Evolutionary conservation across 495 filamentous ascomycete species (phyloP).

Genomic region (Penicillium manginii): DNA sequence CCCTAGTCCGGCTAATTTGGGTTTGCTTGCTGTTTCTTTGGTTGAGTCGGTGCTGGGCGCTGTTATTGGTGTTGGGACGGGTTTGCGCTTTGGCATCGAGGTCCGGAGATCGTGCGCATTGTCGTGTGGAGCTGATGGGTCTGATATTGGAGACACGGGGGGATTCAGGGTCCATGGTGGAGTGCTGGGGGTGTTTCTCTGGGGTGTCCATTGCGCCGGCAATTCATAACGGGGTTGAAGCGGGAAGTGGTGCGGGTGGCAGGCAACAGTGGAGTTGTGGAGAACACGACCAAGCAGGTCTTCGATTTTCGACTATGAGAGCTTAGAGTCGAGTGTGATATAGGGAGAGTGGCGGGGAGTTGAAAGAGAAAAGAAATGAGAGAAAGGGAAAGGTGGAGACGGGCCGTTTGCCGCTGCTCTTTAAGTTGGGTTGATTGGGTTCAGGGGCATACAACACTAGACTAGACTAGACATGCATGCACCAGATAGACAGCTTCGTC

Average conservation of each 20-base stretch:
- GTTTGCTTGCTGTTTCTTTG: neutral
- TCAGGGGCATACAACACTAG: no score
- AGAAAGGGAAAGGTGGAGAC: no score
- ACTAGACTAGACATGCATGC: no score
- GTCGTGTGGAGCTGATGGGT: neutral
- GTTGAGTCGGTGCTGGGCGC: constrained; percentile 3
- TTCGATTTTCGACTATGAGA: no score
- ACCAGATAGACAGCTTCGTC: no score
- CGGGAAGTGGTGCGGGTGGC: neutral
- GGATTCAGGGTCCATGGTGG: neutral
- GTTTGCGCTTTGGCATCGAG: constrained; percentile 31
- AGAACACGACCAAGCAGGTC: no score
- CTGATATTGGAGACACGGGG: neutral
- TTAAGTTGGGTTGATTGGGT: no score
- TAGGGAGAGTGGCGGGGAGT: no score
- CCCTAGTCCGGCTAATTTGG: neutral
- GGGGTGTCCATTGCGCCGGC: neutral
- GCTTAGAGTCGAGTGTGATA: no score
- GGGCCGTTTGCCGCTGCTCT: no score
- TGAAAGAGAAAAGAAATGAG: no score
- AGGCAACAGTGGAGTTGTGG: no score
- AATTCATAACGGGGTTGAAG: neutral
- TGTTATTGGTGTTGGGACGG: constrained; percentile 14
- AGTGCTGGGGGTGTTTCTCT: neutral
- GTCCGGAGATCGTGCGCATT: neutral